Conservation (phyloP, 2,329 filamentous ascomycete species). For the Aspergillus phoenicis region DNA sequence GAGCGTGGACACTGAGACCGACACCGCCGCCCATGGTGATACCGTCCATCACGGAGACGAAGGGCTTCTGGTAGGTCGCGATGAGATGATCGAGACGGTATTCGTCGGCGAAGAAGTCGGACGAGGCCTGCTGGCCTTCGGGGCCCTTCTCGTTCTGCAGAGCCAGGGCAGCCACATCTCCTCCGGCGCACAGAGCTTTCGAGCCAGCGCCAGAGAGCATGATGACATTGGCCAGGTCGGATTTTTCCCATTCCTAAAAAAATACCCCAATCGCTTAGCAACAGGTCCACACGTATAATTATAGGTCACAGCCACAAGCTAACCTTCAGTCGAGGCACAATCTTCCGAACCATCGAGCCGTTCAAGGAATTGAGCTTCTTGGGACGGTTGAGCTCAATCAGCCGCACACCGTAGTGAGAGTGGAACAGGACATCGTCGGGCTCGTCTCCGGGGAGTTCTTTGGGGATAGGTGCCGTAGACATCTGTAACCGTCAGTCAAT, state of each 20-base stretch:
- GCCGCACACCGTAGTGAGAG: constrained; percentile 84
- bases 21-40: constrained; percentile 99
- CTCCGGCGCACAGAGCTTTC: constrained; percentile 87
- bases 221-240: constrained; percentile 87
- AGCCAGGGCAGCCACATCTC: constrained; percentile 82
- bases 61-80: constrained; percentile 89
- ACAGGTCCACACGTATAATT: not conserved
- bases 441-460: constrained; percentile 68
- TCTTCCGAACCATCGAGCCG: constrained; percentile 93
- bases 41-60: constrained; percentile 94
- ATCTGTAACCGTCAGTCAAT: constrained; percentile 40
- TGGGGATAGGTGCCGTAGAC: constrained; percentile 46
- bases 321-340: constrained; percentile 75
- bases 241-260: constrained; percentile 84
- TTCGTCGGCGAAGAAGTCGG: constrained; percentile 89
- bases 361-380: constrained; percentile 90
- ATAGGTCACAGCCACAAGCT: constrained; percentile 7
- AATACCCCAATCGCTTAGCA: constrained; percentile 19
- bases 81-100: constrained; percentile 96
- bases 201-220: constrained; percentile 88
- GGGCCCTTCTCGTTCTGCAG: constrained; percentile 67
- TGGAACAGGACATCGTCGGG: constrained; percentile 91
- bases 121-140: constrained; percentile 72
- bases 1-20: constrained; percentile 89
- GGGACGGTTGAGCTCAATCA: constrained; percentile 91